Evolutionary conservation across 75 land plant species (phyloP).

Genomic region (Selaginella tamariscina): DNA sequence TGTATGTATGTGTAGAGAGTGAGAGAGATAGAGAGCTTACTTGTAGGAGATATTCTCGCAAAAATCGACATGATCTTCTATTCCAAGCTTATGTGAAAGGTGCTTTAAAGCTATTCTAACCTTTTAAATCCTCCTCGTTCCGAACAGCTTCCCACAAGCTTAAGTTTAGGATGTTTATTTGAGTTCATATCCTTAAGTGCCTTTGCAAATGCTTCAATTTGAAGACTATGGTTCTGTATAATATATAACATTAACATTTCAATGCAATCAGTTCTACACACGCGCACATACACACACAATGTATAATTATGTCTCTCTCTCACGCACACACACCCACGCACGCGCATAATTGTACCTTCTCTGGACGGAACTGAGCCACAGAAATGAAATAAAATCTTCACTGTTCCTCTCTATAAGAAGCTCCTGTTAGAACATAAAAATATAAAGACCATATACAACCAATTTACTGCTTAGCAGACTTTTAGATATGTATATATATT

Average conservation of each 20-base stretch:
- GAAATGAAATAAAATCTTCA: constrained; percentile 47
- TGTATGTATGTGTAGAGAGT: too few relatives aligned
- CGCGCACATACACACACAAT: too few relatives aligned
- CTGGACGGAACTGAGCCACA: constrained; percentile 99
- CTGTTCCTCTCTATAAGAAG: constrained; percentile 64
- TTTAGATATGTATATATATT: too few relatives aligned
- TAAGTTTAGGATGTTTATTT: constrained; percentile 40
- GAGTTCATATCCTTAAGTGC: constrained; percentile 30
- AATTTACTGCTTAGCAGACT: too few relatives aligned
- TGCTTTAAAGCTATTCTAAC: constrained; percentile 44
- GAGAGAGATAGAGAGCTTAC: too few relatives aligned
- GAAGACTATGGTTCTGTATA: constrained; percentile 65
- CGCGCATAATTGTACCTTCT: constrained; percentile 46
- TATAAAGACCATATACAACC: too few relatives aligned
- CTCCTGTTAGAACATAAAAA: too few relatives aligned
- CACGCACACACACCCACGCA: not conserved
- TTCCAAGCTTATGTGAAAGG: constrained; percentile 39
- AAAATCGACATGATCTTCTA: constrained; percentile 70
- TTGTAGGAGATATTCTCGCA: constrained; percentile 68
- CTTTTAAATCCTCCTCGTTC: constrained; percentile 54
- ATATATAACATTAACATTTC: too few relatives aligned
- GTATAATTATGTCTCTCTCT: too few relatives aligned
- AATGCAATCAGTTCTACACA: too few relatives aligned
- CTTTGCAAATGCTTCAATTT: constrained; percentile 68
- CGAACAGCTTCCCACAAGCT: constrained; percentile 93